phyloP scores from a whole-genome alignment of 1,139 yeast genomes.

The Suhomyces guaymorum region DNA sequence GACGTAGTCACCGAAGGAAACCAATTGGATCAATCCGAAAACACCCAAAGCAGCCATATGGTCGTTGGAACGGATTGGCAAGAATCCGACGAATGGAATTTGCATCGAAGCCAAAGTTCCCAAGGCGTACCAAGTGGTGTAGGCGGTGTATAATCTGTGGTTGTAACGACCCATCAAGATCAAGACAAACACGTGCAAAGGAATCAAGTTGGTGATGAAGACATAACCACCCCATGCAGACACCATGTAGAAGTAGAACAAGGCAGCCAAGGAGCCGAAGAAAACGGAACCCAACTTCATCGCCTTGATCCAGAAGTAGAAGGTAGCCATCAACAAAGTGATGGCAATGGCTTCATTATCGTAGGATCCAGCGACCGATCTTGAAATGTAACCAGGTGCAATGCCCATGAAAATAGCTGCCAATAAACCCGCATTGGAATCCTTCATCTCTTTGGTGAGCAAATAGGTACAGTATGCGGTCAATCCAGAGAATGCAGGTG shows the following conservation, averaged over 20 bases:
- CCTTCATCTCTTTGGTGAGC: conserved; percentile 88
- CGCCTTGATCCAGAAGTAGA: conserved; percentile 93
- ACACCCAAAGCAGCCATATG: conserved; percentile 99
- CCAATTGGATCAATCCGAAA: conserved; percentile 90
- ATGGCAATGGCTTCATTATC: conserved; percentile 99
- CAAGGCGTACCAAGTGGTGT: conserved; percentile 94
- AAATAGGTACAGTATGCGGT: conserved; percentile 93
- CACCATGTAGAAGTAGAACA: conserved; percentile 96
- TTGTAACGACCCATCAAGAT: conserved; percentile 93
- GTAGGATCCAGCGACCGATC: conserved; percentile 98
- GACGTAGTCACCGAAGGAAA: conserved; percentile 82
- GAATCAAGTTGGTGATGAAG: conserved; percentile 95
- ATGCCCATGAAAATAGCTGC: conserved; percentile 96
- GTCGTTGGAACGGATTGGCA: conserved; percentile 95
- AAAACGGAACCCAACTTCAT: conserved; percentile 87
- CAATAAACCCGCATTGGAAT: conserved; percentile 82
- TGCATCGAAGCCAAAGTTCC: conserved; percentile 99
- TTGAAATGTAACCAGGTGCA: conserved; percentile 97
- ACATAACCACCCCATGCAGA: conserved; percentile 99
- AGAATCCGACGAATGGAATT: conserved; percentile 96
- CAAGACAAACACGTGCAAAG: conserved; percentile 89
- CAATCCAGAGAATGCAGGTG: conserved; percentile 93
- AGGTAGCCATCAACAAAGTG: conserved; percentile 91
- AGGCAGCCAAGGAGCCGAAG: conserved; percentile 81
- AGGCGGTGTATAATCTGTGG: conserved; percentile 81